Evolutionary conservation across 2,329 filamentous ascomycete genomes (phyloP).

Genomic region (Microsporum ferrugineum): DNA sequence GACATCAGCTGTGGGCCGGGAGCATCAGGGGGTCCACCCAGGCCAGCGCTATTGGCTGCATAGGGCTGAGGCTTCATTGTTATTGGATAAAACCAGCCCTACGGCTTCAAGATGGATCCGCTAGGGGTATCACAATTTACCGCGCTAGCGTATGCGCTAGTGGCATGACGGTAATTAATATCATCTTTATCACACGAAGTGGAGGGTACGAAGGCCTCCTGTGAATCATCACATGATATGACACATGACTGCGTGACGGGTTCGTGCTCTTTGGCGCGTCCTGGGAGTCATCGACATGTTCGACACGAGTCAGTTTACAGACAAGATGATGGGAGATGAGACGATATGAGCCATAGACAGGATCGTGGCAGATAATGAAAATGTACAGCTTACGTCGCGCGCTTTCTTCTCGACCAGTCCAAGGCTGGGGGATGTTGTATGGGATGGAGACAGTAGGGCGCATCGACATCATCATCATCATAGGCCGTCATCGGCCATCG

Average conservation of each 20-base stretch:
- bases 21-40: neutral
- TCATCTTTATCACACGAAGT: neutral
- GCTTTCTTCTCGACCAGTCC: neutral
- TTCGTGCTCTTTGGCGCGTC: slow-evolving; percentile 1
- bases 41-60: neutral
- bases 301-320: neutral
- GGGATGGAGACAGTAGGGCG: neutral
- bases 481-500: neutral
- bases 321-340: neutral
- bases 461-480: neutral
- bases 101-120: neutral
- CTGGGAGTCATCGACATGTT: neutral
- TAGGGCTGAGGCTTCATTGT: neutral
- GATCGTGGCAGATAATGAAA: neutral
- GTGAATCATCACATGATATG: neutral
- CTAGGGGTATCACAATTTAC: neutral
- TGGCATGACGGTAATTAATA: neutral
- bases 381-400: neutral
- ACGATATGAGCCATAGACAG: neutral
- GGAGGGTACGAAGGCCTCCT: neutral
- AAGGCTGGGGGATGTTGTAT: neutral
- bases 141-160: neutral
- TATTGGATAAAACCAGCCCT: neutral
- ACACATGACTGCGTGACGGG: neutral
- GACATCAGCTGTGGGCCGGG: neutral